A percentile compares a stretch with the other conserved stretches of the same genome.
These are phyloP conservation scores for Xylaria sp. DNA, from an alignment of 2,329 filamentous ascomycete genomes.

Conservation along the genomic window DNA sequence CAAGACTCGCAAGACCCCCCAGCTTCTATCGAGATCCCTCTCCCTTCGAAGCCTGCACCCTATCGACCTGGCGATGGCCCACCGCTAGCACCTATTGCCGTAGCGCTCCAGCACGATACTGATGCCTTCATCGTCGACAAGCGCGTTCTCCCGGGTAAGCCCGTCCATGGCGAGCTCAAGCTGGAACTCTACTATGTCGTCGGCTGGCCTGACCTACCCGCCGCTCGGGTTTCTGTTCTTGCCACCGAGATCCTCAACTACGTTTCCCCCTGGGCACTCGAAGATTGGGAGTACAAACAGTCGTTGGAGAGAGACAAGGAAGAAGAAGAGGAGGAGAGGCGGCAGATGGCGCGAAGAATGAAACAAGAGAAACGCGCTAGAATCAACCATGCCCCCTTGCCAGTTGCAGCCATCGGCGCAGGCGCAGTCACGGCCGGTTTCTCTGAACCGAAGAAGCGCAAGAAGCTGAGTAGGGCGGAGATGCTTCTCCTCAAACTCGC, in stretches of 20 bases:
- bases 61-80: slow-evolving; percentile 47
- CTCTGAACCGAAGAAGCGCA: slow-evolving; percentile 21
- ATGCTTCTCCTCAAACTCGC: slow-evolving; percentile 22
- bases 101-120: slow-evolving; percentile 45
- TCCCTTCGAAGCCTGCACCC: slow-evolving; percentile 29
- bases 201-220: slow-evolving; percentile 49
- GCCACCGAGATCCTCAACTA: slow-evolving; percentile 50
- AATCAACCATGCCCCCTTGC: slow-evolving; percentile 1
- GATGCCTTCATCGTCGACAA: slow-evolving; percentile 54
- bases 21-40: slow-evolving; percentile 30
- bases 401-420: slow-evolving; percentile 7
- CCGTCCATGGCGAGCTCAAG: slow-evolving; percentile 28
- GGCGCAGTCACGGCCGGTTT: slow-evolving; percentile 6
- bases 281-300: slow-evolving; percentile 50
- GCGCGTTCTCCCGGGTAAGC: slow-evolving; percentile 39
- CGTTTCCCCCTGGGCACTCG: slow-evolving; percentile 51
- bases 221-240: slow-evolving; percentile 42
- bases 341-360: slow-evolving; percentile 23
- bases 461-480: slow-evolving; percentile 30
- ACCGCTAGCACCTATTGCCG: slow-evolving; percentile 41
- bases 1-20: slow-evolving; percentile 6
- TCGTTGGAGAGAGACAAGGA: slow-evolving; percentile 38
- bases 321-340: slow-evolving; percentile 27
- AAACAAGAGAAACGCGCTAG: slow-evolving; percentile 21
- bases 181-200: slow-evolving; percentile 49